Conservation (phyloP, 2,329 filamentous ascomycete species). For the Elsinoe ampelina region DNA sequence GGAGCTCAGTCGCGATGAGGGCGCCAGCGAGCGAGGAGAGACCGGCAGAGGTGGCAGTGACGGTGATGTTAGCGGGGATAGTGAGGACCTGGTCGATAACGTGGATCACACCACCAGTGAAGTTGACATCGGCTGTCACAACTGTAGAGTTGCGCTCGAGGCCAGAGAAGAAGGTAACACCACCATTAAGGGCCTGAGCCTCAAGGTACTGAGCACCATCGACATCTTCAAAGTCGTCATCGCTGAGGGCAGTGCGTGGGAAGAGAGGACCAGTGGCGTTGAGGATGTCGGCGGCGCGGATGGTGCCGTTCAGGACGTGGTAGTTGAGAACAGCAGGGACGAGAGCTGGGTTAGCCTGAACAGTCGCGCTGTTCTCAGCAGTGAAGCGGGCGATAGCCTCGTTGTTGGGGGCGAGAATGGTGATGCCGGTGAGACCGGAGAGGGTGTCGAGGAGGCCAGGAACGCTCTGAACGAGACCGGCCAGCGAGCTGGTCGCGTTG, state of each 20-base stretch:
- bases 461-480: slow-evolving; percentile 21
- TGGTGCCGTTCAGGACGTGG: slow-evolving; percentile 49
- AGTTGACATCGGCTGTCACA: slow-evolving; percentile 35
- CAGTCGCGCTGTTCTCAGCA: slow-evolving; percentile 25
- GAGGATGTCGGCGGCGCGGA: slow-evolving; percentile 30
- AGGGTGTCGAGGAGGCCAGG: slow-evolving; percentile 26
- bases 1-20: slow-evolving; percentile 31
- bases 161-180: slow-evolving; percentile 45
- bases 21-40: slow-evolving; percentile 36
- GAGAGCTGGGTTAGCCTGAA: slow-evolving; percentile 25
- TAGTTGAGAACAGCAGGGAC: slow-evolving; percentile 45
- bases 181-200: slow-evolving; percentile 32
- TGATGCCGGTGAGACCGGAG: slow-evolving; percentile 34
- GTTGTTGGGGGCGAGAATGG: slow-evolving; percentile 50
- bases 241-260: slow-evolving; percentile 41
- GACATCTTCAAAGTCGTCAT: slow-evolving; percentile 47
- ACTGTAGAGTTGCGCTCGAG: slow-evolving; percentile 42
- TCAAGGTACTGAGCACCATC: slow-evolving; percentile 52
- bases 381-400: slow-evolving; percentile 25
- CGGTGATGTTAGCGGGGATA: slow-evolving; percentile 27
- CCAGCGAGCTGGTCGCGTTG: slow-evolving; percentile 20
- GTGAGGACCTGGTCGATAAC: slow-evolving; percentile 38
- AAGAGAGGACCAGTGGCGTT: slow-evolving; percentile 33
- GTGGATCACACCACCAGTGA: slow-evolving; percentile 39
- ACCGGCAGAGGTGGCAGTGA: slow-evolving; percentile 27